These are phyloP conservation scores for Exophiala aquamarina DNA, from an alignment of 2,329 filamentous ascomycete species.

Conservation along the genomic window DNA sequence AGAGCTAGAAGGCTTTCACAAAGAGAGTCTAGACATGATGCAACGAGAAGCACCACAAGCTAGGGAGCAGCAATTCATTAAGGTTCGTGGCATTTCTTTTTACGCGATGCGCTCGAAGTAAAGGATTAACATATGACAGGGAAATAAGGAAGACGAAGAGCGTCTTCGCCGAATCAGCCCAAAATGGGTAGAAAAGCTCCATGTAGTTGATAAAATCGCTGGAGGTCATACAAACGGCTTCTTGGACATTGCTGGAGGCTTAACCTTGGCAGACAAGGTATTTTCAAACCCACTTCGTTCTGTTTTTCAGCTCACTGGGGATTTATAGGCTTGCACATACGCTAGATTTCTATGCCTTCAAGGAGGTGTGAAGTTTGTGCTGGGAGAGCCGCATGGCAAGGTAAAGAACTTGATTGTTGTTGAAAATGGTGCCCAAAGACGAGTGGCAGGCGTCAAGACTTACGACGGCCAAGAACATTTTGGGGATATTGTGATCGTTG, in stretches of 20 bases:
- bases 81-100: slow-evolving; percentile 12
- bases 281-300: not conserved
- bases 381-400: slow-evolving; percentile 27
- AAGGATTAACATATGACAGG: slow-evolving; percentile 5
- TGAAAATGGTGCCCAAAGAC: slow-evolving; percentile 11
- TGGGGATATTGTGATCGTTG: slow-evolving; percentile 31
- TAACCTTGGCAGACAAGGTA: slow-evolving; percentile 33
- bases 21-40: slow-evolving; percentile 52
- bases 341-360: slow-evolving; percentile 27
- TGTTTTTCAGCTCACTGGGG: not conserved
- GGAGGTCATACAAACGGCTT: slow-evolving; percentile 28
- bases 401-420: slow-evolving; percentile 6
- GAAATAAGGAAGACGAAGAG: slow-evolving; percentile 20
- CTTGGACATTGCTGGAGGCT: slow-evolving; percentile 29
- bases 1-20: slow-evolving; percentile 46
- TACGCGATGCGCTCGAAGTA: not conserved
- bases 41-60: slow-evolving; percentile 31
- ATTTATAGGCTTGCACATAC: slow-evolving; percentile 24
- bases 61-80: slow-evolving; percentile 26
- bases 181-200: slow-evolving; percentile 29
- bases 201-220: slow-evolving; percentile 29
- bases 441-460: slow-evolving; percentile 31
- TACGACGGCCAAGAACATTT: slow-evolving; percentile 27
- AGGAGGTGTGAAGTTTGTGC: slow-evolving; percentile 32
- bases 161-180: slow-evolving; percentile 46